These are phyloP conservation scores for Apiospora marii DNA, from an alignment of 2,329 filamentous ascomycete species.

Conservation along the genomic window DNA sequence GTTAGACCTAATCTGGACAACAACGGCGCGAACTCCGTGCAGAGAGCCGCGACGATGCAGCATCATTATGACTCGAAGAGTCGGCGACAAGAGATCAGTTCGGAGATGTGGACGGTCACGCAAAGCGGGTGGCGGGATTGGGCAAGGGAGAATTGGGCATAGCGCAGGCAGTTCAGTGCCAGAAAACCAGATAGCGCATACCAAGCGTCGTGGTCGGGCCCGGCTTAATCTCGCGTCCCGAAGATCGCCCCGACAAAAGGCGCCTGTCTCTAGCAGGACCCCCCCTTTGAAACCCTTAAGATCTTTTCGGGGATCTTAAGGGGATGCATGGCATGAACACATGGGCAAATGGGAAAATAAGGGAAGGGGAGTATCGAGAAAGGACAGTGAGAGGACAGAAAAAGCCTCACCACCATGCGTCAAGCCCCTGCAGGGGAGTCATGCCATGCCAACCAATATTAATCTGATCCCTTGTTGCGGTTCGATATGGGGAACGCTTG, in stretches of 20 bases:
- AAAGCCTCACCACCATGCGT: neutral
- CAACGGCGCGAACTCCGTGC: neutral
- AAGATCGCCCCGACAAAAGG: conserved; percentile 7
- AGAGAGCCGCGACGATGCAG: neutral
- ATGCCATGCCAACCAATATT: conserved; percentile 2
- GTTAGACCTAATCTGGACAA: neutral
- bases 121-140: conserved; percentile 6
- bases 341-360: neutral
- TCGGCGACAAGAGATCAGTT: neutral
- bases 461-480: conserved; percentile 11
- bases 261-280: neutral
- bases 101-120: neutral
- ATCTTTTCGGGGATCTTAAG: conserved; percentile 6
- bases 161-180: neutral
- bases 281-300: neutral
- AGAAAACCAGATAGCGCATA: neutral
- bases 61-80: neutral
- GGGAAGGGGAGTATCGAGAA: neutral
- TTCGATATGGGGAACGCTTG: conserved; percentile 6
- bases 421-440: neutral
- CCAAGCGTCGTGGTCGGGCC: neutral
- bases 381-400: neutral
- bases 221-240: conserved; percentile 19
- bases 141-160: neutral
- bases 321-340: neutral